Percentiles rank a stretch among this genome's conserved stretches.
Conservation (phyloP, 2,329 filamentous ascomycete genomes). For the Aureobasidium uvarum region DNA sequence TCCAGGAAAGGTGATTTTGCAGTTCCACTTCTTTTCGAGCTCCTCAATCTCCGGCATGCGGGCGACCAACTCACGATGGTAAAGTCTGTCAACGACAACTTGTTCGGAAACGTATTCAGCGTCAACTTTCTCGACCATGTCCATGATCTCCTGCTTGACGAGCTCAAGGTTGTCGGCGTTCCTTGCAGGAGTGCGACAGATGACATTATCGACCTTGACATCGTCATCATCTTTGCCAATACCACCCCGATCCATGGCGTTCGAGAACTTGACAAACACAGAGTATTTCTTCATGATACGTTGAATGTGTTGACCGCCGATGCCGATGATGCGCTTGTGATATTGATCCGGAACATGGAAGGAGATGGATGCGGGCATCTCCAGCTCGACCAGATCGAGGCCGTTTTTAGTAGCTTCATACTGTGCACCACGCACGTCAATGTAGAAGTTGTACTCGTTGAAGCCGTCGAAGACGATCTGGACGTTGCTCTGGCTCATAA, state of each 20-base stretch:
- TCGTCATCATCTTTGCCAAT: constrained; percentile 96
- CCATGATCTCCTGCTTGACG: constrained; percentile 98
- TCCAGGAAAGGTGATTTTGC: constrained; percentile 97
- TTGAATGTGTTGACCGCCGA: constrained; percentile 97
- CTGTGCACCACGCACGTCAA: constrained; percentile 87
- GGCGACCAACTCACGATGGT: constrained; percentile 89
- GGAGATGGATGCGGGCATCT: constrained; percentile 98
- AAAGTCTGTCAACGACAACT: constrained; percentile 89
- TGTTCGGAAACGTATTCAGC: constrained; percentile 95
- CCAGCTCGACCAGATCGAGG: constrained; percentile 88
- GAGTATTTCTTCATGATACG: constrained; percentile 99
- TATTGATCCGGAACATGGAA: constrained; percentile 99
- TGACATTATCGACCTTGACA: constrained; percentile 98
- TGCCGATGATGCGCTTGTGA: constrained; percentile 98
- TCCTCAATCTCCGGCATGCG: constrained; percentile 88
- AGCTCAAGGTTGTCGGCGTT: constrained; percentile 96
- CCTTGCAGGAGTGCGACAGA: constrained; percentile 92
- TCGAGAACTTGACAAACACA: constrained; percentile 99
- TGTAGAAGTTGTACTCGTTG: constrained; percentile 99
- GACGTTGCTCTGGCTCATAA: constrained; percentile 99
- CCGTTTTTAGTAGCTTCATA: constrained; percentile 96
- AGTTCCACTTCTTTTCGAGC: constrained; percentile 98
- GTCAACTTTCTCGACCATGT: constrained; percentile 98
- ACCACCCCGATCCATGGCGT: constrained; percentile 95
- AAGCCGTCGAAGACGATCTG: constrained; percentile 99